Evolutionary conservation across 75 land plant genomes (phyloP).

Genomic region (Picea glauca): DNA sequence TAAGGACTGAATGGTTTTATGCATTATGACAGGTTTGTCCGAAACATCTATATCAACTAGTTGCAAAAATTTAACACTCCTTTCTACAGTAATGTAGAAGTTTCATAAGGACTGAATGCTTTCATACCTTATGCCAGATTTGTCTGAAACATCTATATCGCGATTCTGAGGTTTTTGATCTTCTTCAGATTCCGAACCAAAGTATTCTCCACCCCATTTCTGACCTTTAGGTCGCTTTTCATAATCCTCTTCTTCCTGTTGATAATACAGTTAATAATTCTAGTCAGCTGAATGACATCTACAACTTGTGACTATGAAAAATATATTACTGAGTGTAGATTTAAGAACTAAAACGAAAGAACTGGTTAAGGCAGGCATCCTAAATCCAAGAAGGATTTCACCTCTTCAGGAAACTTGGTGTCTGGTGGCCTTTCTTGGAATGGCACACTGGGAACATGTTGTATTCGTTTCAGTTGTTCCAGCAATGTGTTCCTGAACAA

Average conservation of each 20-base stretch:
- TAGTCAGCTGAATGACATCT: background rate
- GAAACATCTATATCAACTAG: background rate
- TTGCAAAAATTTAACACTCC: background rate
- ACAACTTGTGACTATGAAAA: background rate
- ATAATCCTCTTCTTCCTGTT: constrained; percentile 58
- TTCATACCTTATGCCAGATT: constrained; percentile 8
- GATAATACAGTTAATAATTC: background rate
- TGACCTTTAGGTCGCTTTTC: constrained; percentile 44
- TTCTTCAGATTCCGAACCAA: constrained; percentile 60
- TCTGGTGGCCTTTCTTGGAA: constrained; percentile 63
- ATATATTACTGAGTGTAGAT: background rate
- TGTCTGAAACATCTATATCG: constrained; percentile 1
- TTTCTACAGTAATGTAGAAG: background rate
- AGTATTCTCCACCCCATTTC: constrained; percentile 59
- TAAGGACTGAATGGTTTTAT: constrained; percentile 6
- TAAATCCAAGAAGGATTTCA: constrained; percentile 2
- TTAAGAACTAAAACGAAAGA: background rate
- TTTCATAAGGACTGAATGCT: constrained; percentile 11
- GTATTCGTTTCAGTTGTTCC: constrained; percentile 59
- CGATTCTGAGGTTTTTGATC: constrained; percentile 30
- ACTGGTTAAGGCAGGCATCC: background rate
- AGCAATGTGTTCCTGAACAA: constrained; percentile 42
- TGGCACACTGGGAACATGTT: constrained; percentile 74
- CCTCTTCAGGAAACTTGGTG: constrained; percentile 55
- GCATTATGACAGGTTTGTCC: background rate